A percentile compares a stretch with the other conserved stretches of the same genome.
Evolutionary conservation across 768 basidiomycete genomes (phyloP).

Genomic region (Macrolepiota albuminosa): DNA sequence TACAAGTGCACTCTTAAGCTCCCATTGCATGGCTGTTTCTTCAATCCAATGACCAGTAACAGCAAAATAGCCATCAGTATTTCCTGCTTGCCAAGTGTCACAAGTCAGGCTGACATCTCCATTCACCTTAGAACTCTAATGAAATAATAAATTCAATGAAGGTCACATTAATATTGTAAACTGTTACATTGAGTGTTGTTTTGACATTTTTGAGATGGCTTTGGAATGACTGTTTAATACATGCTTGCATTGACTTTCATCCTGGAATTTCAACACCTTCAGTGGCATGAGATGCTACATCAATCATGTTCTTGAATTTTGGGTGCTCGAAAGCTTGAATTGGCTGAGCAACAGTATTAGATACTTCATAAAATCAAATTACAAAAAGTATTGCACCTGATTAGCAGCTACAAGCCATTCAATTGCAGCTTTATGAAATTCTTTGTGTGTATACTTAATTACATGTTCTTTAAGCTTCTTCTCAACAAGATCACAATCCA

Average conservation of each 20-base stretch:
- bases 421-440: too few relatives aligned
- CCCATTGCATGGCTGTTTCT: constrained; percentile 17
- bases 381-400: too few relatives aligned
- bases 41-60: constrained; percentile 31
- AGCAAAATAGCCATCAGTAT: constrained; percentile 33
- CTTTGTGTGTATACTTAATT: too few relatives aligned
- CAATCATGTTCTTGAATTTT: constrained; percentile 30
- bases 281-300: constrained; percentile 30
- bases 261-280: constrained; percentile 32
- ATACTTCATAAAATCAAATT: too few relatives aligned
- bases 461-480: too few relatives aligned
- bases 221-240: background rate
- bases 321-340: constrained; percentile 29
- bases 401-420: too few relatives aligned
- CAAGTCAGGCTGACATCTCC: constrained; percentile 21
- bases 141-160: background rate
- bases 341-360: too few relatives aligned
- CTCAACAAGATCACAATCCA: background rate
- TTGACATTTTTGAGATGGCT: background rate
- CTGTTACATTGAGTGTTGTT: background rate
- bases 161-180: background rate
- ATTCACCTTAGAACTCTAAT: background rate
- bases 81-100: constrained; percentile 36
- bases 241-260: background rate
- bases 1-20: constrained; percentile 25